These are phyloP conservation scores for Akanthomyces muscarius DNA, from an alignment of 2,329 filamentous ascomycete genomes.

Conservation along the genomic window DNA sequence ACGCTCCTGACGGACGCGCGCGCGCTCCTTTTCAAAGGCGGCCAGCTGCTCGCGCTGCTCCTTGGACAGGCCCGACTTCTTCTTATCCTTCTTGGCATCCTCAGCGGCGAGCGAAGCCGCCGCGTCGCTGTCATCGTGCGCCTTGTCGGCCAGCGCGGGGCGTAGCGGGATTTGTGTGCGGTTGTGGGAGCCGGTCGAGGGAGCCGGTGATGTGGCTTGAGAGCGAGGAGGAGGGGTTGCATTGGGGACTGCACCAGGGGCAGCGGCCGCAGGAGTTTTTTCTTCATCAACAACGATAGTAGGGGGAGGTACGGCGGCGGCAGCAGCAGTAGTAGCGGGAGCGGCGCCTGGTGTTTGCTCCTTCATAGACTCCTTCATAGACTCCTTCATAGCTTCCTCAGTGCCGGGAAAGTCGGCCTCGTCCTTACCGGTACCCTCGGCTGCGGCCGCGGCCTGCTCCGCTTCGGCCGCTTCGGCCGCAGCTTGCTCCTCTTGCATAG, in stretches of 20 bases:
- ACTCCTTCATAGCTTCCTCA: conserved; percentile 54
- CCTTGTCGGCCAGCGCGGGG: conserved; percentile 79
- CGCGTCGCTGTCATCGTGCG: conserved; percentile 68
- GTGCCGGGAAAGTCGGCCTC: conserved; percentile 52
- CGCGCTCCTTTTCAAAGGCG: conserved; percentile 83
- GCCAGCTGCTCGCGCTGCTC: conserved; percentile 91
- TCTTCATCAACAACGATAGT: conserved; percentile 40
- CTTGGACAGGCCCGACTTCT: conserved; percentile 79
- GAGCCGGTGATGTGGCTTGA: conserved; percentile 37
- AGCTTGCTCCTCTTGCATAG: conserved; percentile 74
- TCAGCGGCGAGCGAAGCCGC: conserved; percentile 64
- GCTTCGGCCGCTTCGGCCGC: conserved; percentile 48
- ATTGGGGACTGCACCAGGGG: conserved; percentile 14
- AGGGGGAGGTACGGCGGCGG: conserved; percentile 31
- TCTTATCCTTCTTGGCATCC: conserved; percentile 61
- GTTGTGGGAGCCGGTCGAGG: conserved; percentile 40
- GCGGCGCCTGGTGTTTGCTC: conserved; percentile 31
- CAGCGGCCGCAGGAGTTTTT: conserved; percentile 26
- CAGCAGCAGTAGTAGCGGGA: conserved; percentile 27
- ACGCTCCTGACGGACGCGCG: conserved; percentile 79
- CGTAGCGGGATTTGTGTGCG: conserved; percentile 65
- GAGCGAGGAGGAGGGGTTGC: conserved; percentile 30
- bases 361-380: conserved; percentile 52
- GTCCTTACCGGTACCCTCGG: conserved; percentile 36
- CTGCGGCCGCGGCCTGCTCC: conserved; percentile 49